Base-by-base conservation (phyloP, 768 basidiomycete species). In the Clavaria fumosa region DNA sequence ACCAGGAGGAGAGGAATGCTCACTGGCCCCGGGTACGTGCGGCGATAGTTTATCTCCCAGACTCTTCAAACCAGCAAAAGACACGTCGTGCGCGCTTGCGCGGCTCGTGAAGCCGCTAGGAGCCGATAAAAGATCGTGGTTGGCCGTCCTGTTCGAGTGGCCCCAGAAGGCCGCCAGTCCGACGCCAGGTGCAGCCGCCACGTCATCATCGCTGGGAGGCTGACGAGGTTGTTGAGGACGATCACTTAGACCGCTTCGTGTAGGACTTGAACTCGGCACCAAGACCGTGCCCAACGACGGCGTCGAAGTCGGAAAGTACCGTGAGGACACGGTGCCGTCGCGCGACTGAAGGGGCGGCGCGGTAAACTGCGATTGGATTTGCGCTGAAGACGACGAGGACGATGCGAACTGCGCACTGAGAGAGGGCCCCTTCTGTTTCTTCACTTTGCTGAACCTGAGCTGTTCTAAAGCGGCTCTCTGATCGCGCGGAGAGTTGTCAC, bases 181-280 rank as follows among this genome's bases (percentile, higher is more conserved):
- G n/a, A 59, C 53, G 21, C 60, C 61, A 1, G 65, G 60, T 22
- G 57, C 53, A 18, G 55, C 47, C 42, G 62, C 60, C 52, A 63
- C 57, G 56, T 71, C 72, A 58, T 60, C 53, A 17, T 48, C 43
- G 31, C 43, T 47, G 41, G 58, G 52, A 10, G 56, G 62, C 23
- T 58, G 48, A 41, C 61, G 58, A 15, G 63, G 50, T 21, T 61
- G 59, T 51, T 69, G 57, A 5, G 62, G 46, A 18, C 53, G 60
- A 41, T 60, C 47, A 11, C 49, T 44, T 10, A 58, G 43, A 41
- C 73, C 67, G 33, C 63, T 53, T 26, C 48, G 46, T 23, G 67
- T 50, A 22, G 81, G 79, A 44, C 79, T 84, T 38, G 84, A 85
- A 57, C 66, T 78, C 34, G 82, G 82, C 17, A 82, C 81, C 38